These are phyloP conservation scores for Collariella sp. DNA, from an alignment of 495 filamentous ascomycete species.

Conservation along the genomic window DNA sequence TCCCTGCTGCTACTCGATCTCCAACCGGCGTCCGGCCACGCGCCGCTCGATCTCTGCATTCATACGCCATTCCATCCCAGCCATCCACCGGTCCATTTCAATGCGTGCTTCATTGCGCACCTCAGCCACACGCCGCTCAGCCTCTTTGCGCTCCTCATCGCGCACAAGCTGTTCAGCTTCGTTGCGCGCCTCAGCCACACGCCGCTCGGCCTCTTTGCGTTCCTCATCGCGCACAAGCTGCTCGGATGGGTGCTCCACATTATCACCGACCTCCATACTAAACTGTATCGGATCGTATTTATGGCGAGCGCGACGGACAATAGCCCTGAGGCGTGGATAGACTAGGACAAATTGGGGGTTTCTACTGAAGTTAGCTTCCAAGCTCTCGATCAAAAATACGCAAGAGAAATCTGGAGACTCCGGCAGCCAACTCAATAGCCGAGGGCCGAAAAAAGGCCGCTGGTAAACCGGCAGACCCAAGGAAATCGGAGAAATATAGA, in stretches of 20 bases:
- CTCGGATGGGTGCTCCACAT: neutral
- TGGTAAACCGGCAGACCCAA: constrained; percentile 1
- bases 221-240: too few species aligned
- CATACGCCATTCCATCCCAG: neutral
- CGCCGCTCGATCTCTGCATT: neutral
- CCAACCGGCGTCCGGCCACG: neutral
- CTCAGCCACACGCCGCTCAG: neutral
- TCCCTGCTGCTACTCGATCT: too few species aligned
- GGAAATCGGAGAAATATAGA: constrained; percentile 9
- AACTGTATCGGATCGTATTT: neutral
- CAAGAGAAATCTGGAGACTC: constrained; percentile 7
- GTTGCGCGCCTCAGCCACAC: too few species aligned
- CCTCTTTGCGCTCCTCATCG: too few species aligned
- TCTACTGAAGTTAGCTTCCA: constrained; percentile 6
- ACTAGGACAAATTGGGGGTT: constrained; percentile 1
- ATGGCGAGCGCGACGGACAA: constrained; percentile 3
- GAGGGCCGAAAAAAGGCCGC: constrained; percentile 12
- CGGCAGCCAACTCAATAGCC: constrained; percentile 2
- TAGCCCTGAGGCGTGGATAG: constrained; percentile 6
- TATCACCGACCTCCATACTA: neutral
- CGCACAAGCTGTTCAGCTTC: too few species aligned
- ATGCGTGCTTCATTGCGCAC: neutral
- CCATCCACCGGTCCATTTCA: neutral
- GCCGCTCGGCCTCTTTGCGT: too few species aligned
- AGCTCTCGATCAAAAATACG: neutral